phyloP scores from a whole-genome alignment of 768 basidiomycete species.

The Psilocybe subaeruginosa region DNA sequence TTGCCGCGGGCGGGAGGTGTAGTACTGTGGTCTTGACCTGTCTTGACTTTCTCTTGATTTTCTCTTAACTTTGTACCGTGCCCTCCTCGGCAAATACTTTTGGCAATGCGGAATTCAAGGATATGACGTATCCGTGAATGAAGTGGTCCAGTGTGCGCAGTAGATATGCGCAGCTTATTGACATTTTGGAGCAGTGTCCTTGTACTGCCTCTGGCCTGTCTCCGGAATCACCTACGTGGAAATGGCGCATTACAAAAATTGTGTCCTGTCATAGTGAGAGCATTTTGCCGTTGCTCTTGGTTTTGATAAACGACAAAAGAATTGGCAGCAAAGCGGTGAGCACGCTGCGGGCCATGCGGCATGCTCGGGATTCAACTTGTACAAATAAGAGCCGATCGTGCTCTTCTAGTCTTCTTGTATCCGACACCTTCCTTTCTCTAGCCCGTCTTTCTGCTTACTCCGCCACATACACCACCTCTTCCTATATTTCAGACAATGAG shows the following conservation, averaged over 20 bases:
- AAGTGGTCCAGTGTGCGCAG: background rate
- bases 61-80: background rate
- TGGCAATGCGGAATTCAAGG: background rate
- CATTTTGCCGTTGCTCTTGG: slow-evolving; percentile 2
- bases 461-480: slow-evolving; percentile 10
- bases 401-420: slow-evolving; percentile 13
- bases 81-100: background rate
- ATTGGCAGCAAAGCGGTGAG: slow-evolving; percentile 2
- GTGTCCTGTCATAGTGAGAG: background rate
- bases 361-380: slow-evolving; percentile 28
- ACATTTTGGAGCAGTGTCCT: background rate
- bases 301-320: background rate
- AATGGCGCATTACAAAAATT: background rate
- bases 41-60: background rate
- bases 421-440: slow-evolving; percentile 11
- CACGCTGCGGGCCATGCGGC: slow-evolving; percentile 14
- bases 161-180: background rate
- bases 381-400: slow-evolving; percentile 31
- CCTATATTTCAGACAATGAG: slow-evolving; percentile 48
- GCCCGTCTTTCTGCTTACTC: slow-evolving; percentile 12
- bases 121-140: background rate
- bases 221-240: background rate
- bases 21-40: background rate
- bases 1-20: background rate
- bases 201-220: background rate